Conservation (phyloP, 257 asterid species). For the Solanum chilense region DNA sequence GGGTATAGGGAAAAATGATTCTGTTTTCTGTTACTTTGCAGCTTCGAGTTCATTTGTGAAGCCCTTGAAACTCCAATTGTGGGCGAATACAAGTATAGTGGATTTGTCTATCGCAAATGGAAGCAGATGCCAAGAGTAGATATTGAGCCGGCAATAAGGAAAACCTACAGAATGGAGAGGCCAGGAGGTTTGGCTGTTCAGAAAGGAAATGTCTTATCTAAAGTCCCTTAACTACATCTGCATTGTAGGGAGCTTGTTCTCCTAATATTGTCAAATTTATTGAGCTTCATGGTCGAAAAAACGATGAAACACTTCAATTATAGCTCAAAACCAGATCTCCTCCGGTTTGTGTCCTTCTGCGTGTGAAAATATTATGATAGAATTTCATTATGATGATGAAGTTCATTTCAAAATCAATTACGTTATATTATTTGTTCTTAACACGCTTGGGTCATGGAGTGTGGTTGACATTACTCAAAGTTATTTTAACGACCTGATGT, state of each 20-base stretch:
- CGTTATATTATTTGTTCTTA: too few relatives aligned
- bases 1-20: background rate
- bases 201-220: too few relatives aligned
- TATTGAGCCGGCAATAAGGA: constrained; percentile 55
- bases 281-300: constrained; percentile 4
- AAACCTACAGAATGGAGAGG: constrained; percentile 58
- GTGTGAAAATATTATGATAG: too few relatives aligned
- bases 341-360: constrained; percentile 36
- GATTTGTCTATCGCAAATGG: constrained; percentile 78
- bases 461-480: too few relatives aligned
- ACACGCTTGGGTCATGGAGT: too few relatives aligned
- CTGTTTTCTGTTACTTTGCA: constrained; percentile 5
- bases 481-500: too few relatives aligned
- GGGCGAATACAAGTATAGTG: constrained; percentile 83
- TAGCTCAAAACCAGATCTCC: constrained; percentile 21
- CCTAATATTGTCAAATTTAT: too few relatives aligned
- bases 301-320: too few relatives aligned
- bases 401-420: too few relatives aligned
- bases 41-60: constrained; percentile 94
- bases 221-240: too few relatives aligned
- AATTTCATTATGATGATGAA: too few relatives aligned
- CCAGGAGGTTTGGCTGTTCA: constrained; percentile 71
- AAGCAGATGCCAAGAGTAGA: constrained; percentile 88
- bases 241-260: too few relatives aligned
- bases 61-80: constrained; percentile 93